These are phyloP conservation scores for Triticum timopheevii DNA, from an alignment of 176 grass and related monocot genomes.

Conservation along the genomic window DNA sequence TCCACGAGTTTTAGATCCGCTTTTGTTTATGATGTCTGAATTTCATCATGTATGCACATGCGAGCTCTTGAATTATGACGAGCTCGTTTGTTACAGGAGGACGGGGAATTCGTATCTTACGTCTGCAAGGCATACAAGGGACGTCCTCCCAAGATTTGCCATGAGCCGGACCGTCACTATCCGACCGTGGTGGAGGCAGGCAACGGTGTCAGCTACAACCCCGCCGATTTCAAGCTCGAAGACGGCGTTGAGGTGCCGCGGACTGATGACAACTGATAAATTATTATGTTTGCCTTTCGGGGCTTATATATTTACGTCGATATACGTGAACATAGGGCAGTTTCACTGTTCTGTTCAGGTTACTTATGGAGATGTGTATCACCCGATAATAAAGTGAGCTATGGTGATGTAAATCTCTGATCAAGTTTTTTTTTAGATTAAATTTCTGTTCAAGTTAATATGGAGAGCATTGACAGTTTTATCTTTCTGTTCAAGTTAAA, in stretches of 20 bases:
- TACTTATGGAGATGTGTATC: not conserved
- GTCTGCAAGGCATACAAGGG: constrained; percentile 81
- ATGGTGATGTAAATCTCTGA: not conserved
- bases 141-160: constrained; percentile 46
- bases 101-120: constrained; percentile 59
- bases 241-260: not conserved
- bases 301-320: not conserved
- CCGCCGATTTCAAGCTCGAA: not conserved
- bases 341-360: not conserved
- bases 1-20: too few species aligned
- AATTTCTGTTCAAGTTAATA: too few species aligned
- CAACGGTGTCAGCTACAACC: constrained; percentile 34
- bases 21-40: constrained; percentile 21
- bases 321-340: not conserved
- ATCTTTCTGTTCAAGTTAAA: too few species aligned
- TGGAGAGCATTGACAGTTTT: too few species aligned
- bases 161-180: not conserved
- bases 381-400: not conserved
- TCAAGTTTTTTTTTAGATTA: too few species aligned
- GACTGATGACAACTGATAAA: not conserved
- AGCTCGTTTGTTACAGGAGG: constrained; percentile 47
- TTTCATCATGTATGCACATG: not conserved
- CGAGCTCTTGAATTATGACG: not conserved
- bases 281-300: not conserved
- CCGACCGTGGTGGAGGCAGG: constrained; percentile 8